Evolutionary conservation across 176 grass and related monocot genomes (phyloP).

Genomic region (Aegilops tauschii): DNA sequence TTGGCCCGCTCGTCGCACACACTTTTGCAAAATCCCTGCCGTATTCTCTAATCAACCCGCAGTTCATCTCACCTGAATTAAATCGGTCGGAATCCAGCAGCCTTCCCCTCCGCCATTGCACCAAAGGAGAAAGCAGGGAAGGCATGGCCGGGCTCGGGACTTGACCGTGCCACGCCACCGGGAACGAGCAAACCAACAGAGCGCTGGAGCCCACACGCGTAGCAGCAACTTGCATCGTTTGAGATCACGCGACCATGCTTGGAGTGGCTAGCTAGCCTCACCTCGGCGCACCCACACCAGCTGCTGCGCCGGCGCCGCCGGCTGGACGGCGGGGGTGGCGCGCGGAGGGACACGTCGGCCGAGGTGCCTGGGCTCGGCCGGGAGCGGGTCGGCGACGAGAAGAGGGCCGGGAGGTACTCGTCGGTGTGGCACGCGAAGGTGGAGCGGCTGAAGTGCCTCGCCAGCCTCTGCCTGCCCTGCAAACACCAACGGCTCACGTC

Average conservation of each 20-base stretch:
- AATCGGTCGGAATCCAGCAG: background rate
- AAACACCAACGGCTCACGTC: background rate
- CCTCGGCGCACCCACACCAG: background rate
- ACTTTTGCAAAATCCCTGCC: too few species aligned
- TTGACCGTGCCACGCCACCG: background rate
- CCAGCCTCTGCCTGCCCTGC: constrained; percentile 45
- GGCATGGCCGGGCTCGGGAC: background rate
- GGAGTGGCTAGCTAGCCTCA: background rate
- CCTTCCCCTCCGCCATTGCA: background rate
- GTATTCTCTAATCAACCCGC: too few species aligned
- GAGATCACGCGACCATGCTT: background rate
- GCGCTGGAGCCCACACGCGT: background rate
- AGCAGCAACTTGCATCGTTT: background rate
- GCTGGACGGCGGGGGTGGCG: background rate
- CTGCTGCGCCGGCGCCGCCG: background rate
- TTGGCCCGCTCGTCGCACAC: too few species aligned
- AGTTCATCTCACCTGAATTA: too few species aligned
- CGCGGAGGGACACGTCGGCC: background rate
- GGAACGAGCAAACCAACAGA: background rate
- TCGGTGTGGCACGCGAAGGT: constrained; percentile 36
- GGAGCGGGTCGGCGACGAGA: constrained; percentile 16
- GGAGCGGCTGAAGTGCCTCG: constrained; percentile 24
- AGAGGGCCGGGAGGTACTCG: constrained; percentile 56
- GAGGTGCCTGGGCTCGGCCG: background rate
- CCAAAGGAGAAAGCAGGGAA: constrained; percentile 11